Evolutionary conservation across 768 basidiomycete species (phyloP).

Genomic region (Kwoniella europaea): DNA sequence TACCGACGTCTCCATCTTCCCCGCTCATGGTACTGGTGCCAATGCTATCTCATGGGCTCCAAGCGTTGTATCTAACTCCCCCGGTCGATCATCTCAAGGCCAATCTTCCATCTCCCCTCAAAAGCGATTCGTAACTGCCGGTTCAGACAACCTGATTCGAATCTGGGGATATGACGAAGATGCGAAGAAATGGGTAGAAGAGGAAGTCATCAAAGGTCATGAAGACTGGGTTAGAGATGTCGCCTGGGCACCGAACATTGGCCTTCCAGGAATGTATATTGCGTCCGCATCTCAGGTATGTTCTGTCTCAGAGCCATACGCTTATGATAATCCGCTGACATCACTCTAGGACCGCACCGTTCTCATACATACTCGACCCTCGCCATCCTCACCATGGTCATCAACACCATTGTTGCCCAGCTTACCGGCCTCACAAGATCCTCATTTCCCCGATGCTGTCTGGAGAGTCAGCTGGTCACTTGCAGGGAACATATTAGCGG

Average conservation of each 20-base stretch:
- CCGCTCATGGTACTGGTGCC: slow-evolving; percentile 93
- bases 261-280: slow-evolving; percentile 89
- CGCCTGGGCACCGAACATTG: slow-evolving; percentile 98
- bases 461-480: slow-evolving; percentile 99
- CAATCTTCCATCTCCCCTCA: slow-evolving; percentile 63
- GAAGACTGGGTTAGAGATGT: slow-evolving; percentile 98
- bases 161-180: slow-evolving; percentile 92
- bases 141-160: slow-evolving; percentile 92
- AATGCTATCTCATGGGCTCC: slow-evolving; percentile 99
- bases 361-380: slow-evolving; percentile 54
- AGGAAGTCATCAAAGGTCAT: slow-evolving; percentile 88
- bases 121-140: slow-evolving; percentile 92
- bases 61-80: slow-evolving; percentile 64
- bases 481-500: slow-evolving; percentile 92
- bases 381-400: slow-evolving; percentile 53
- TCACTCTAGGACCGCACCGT: slow-evolving; percentile 56
- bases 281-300: slow-evolving; percentile 88
- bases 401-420: slow-evolving; percentile 58
- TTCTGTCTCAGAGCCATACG: not conserved
- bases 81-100: slow-evolving; percentile 53
- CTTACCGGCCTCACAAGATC: slow-evolving; percentile 62
- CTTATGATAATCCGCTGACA: not conserved
- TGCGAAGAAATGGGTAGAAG: slow-evolving; percentile 85
- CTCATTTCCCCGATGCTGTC: slow-evolving; percentile 94
- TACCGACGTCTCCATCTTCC: slow-evolving; percentile 93